Evolutionary conservation across 345 rosid species (phyloP).

Genomic region (Citrus sp.): DNA sequence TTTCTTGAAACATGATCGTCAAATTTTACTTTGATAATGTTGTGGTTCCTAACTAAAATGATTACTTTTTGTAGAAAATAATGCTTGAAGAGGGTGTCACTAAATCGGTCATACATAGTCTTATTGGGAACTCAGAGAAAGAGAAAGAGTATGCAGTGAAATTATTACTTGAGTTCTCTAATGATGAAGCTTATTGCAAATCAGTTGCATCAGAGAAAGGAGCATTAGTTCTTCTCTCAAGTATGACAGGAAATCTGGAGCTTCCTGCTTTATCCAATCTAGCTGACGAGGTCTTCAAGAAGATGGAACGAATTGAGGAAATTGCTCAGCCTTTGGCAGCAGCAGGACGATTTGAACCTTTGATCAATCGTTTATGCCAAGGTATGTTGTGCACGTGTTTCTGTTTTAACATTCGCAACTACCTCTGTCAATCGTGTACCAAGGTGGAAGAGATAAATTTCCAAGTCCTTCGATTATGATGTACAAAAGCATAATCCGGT

Average conservation of each 20-base stretch:
- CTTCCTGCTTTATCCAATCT: slow-evolving; percentile 35
- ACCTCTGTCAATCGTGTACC: not conserved
- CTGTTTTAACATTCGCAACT: not conserved
- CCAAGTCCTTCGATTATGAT: not conserved
- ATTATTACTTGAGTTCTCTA: slow-evolving; percentile 34
- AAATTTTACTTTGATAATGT: not conserved
- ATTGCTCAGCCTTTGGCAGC: slow-evolving; percentile 33
- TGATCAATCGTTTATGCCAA: slow-evolving; percentile 26
- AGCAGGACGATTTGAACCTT: slow-evolving; percentile 47
- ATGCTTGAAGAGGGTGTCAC: slow-evolving; percentile 46
- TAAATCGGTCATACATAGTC: slow-evolving; percentile 39
- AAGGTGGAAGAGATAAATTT: not conserved
- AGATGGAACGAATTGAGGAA: slow-evolving; percentile 30
- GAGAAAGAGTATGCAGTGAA: slow-evolving; percentile 40
- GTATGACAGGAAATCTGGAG: slow-evolving; percentile 41
- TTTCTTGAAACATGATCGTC: not conserved
- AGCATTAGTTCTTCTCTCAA: slow-evolving; percentile 42
- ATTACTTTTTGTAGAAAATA: slow-evolving; percentile 23
- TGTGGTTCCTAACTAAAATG: slow-evolving; percentile 2
- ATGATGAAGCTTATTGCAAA: slow-evolving; percentile 33
- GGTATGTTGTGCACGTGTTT: slow-evolving; percentile 21
- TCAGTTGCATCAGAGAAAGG: slow-evolving; percentile 40
- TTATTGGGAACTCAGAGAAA: slow-evolving; percentile 39
- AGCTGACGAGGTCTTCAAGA: slow-evolving; percentile 37
- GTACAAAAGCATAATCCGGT: not conserved